phyloP scores from a whole-genome alignment of 495 filamentous ascomycete species.

The Aspergillus hancockii region DNA sequence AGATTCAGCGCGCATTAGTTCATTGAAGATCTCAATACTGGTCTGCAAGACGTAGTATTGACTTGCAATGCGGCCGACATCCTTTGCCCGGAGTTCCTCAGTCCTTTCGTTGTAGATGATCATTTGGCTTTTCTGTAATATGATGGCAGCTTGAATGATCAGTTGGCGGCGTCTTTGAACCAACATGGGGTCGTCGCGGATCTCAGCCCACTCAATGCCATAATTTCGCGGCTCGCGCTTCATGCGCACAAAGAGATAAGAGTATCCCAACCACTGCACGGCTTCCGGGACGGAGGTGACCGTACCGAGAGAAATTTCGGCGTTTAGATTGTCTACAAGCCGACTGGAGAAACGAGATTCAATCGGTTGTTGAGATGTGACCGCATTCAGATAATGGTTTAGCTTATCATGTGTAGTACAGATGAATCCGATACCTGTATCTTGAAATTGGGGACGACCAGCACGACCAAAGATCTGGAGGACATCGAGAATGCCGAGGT shows the following conservation, averaged over 20 bases:
- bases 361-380: constrained; percentile 94
- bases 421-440: constrained; percentile 94
- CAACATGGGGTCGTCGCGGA: constrained; percentile 79
- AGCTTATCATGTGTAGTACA: constrained; percentile 92
- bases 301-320: constrained; percentile 90
- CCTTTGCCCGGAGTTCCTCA: constrained; percentile 87
- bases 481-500: constrained; percentile 95
- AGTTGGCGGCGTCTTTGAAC: constrained; percentile 79
- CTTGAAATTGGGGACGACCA: constrained; percentile 94
- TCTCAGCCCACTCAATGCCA: constrained; percentile 95
- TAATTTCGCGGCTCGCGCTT: constrained; percentile 86
- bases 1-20: constrained; percentile 77
- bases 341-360: constrained; percentile 90
- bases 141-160: constrained; percentile 81
- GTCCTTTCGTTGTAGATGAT: constrained; percentile 96
- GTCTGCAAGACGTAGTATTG: constrained; percentile 94
- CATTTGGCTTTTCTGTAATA: constrained; percentile 92
- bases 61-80: constrained; percentile 94
- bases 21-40: constrained; percentile 94
- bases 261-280: constrained; percentile 96
- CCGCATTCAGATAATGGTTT: constrained; percentile 86
- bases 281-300: constrained; percentile 94
- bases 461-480: constrained; percentile 98
- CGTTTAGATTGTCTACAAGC: constrained; percentile 94
- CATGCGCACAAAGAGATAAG: constrained; percentile 97